A percentile compares a stretch with the other conserved stretches of the same genome.
Conservation (phyloP, 331 rosid genomes). For the Quercus lobata region DNA sequence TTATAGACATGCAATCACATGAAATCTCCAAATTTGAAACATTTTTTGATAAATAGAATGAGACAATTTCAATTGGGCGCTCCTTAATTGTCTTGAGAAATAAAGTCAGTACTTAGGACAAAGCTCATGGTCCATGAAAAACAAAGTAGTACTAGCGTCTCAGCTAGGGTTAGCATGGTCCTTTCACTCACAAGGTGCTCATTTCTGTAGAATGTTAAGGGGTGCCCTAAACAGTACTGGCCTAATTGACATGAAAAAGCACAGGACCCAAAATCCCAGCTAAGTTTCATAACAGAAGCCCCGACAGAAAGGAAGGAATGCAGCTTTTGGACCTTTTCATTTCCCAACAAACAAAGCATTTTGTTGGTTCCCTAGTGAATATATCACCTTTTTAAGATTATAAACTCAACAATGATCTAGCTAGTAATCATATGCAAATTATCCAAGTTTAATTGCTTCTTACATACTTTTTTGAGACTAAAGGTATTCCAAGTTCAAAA, state of each 20-base stretch:
- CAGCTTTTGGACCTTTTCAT: conserved; percentile 92
- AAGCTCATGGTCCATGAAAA: conserved; percentile 26
- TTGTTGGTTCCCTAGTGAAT: conserved; percentile 25
- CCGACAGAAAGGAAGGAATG: conserved; percentile 99
- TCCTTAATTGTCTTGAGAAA: conserved; percentile 21
- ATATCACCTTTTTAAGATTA: background rate
- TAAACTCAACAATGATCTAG: conserved; percentile 20
- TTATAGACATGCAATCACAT: conserved; percentile 19
- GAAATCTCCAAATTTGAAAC: conserved; percentile 14
- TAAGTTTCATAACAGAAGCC: conserved; percentile 62
- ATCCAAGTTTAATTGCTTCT: conserved; percentile 31
- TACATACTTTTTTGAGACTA: conserved; percentile 26
- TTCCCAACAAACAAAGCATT: conserved; percentile 86
- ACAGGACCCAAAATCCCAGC: conserved; percentile 63
- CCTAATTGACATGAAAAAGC: conserved; percentile 59
- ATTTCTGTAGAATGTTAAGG: conserved; percentile 25
- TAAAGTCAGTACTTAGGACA: conserved; percentile 20
- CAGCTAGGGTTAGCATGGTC: conserved; percentile 31
- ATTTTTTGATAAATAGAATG: background rate
- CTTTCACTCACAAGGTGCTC: conserved; percentile 34
- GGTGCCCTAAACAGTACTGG: conserved; percentile 3
- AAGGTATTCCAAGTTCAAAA: conserved; percentile 18
- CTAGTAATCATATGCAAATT: conserved; percentile 40
- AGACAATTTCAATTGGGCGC: background rate
- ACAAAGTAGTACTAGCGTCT: conserved; percentile 25